phyloP scores from a whole-genome alignment of 352 stramenopile genomes.

The Globisporangium sylvaticum region DNA sequence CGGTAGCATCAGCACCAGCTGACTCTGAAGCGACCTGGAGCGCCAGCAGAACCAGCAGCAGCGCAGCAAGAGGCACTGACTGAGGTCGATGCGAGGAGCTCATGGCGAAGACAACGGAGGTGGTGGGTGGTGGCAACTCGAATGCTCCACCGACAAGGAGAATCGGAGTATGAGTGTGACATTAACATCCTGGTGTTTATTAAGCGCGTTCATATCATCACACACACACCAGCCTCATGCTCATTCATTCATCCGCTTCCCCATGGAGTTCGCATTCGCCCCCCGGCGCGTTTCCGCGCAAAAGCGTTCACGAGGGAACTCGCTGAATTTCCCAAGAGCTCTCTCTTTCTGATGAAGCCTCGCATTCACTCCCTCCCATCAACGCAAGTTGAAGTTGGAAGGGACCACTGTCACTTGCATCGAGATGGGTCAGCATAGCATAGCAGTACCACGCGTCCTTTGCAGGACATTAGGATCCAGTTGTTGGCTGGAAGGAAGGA shows the following conservation, averaged over 20 bases:
- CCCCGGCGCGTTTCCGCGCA: too few relatives aligned
- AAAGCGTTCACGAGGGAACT: too few relatives aligned
- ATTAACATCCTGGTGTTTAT: neutral
- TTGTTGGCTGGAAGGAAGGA: too few relatives aligned
- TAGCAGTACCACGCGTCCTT: too few relatives aligned
- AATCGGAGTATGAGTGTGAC: neutral
- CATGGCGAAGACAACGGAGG: neutral
- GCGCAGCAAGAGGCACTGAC: neutral
- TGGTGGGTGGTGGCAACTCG: neutral
- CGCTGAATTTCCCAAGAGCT: too few relatives aligned
- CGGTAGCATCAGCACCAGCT: neutral
- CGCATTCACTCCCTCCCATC: too few relatives aligned
- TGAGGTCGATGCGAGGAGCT: neutral
- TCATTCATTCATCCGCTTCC: neutral
- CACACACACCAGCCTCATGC: neutral
- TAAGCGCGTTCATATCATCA: neutral
- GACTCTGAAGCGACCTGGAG: neutral
- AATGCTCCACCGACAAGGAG: neutral
- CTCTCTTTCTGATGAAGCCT: too few relatives aligned
- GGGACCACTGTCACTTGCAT: too few relatives aligned
- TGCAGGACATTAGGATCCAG: too few relatives aligned
- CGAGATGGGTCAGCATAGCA: too few relatives aligned
- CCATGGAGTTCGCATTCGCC: too few relatives aligned
- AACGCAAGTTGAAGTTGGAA: too few relatives aligned
- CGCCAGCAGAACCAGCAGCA: neutral